Evolutionary conservation across 495 filamentous ascomycete genomes (phyloP).

Genomic region (Evernia prunastri): DNA sequence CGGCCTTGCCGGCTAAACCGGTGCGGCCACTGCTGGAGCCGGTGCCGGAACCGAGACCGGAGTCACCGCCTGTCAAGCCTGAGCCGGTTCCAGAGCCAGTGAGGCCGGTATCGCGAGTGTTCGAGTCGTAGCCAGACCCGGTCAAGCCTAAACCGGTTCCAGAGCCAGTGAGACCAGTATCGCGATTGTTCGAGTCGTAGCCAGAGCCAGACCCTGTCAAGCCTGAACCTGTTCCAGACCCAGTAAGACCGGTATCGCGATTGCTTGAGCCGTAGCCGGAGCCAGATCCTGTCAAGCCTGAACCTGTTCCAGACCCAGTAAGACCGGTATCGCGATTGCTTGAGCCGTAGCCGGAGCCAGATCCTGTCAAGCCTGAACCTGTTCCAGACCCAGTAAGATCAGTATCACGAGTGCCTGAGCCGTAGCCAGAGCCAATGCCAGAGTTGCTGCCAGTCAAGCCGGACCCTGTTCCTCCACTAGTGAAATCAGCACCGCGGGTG

Average conservation of each 20-base stretch:
- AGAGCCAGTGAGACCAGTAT: conserved; percentile 11
- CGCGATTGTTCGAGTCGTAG: not conserved
- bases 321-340: conserved; percentile 12
- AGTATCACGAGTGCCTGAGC: not conserved
- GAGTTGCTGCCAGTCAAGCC: conserved; percentile 10
- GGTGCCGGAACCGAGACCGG: not conserved
- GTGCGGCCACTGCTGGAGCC: conserved; percentile 24
- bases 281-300: conserved; percentile 4
- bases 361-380: conserved; percentile 19
- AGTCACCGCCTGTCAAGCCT: not conserved
- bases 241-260: conserved; percentile 4
- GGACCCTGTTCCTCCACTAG: conserved; percentile 27
- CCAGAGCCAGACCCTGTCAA: conserved; percentile 3
- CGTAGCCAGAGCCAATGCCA: conserved; percentile 22
- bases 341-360: not conserved
- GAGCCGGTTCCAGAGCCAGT: not conserved
- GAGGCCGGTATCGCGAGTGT: conserved; percentile 1
- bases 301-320: conserved; percentile 1
- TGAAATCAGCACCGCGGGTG: conserved; percentile 31
- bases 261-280: not conserved
- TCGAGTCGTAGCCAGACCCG: not conserved
- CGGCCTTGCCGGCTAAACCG: conserved; percentile 35
- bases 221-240: not conserved
- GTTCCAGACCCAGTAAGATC: conserved; percentile 16
- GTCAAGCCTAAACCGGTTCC: conserved; percentile 7